Conservation (phyloP, 83 land plant species). For the Larix sibirica region DNA sequence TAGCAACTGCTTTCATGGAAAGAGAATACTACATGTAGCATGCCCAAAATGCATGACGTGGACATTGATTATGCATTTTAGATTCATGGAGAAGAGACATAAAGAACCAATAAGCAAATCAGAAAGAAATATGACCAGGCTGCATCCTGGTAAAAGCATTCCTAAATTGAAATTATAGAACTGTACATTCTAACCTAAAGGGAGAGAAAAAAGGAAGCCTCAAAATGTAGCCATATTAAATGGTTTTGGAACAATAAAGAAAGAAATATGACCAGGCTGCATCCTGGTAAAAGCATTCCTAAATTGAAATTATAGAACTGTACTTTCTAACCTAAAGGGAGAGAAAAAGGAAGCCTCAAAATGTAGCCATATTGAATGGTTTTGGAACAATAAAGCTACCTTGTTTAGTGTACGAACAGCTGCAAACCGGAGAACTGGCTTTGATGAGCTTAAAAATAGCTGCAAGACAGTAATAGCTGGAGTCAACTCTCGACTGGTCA, state of each 20-base stretch:
- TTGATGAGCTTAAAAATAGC: conserved; percentile 92
- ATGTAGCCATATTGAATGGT: neutral
- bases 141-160: neutral
- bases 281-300: neutral
- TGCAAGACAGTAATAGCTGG: conserved; percentile 97
- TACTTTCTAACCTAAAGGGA: neutral
- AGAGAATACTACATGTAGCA: neutral
- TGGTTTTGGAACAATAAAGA: neutral
- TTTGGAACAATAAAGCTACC: conserved; percentile 31
- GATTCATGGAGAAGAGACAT: neutral
- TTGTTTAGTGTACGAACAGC: conserved; percentile 97
- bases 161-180: neutral
- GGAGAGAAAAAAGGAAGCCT: neutral
- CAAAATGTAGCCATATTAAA: neutral
- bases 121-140: neutral
- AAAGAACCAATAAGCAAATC: too few relatives aligned
- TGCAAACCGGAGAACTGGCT: conserved; percentile 96
- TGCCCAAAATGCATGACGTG: neutral
- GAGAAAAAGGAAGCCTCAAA: neutral
- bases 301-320: neutral
- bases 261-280: neutral
- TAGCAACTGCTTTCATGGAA: neutral
- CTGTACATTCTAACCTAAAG: neutral
- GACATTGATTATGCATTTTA: neutral
- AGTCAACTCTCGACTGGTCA: conserved; percentile 84